Conservation (phyloP, 2,329 filamentous ascomycete genomes). For the Cladosporium cucumerinum region DNA sequence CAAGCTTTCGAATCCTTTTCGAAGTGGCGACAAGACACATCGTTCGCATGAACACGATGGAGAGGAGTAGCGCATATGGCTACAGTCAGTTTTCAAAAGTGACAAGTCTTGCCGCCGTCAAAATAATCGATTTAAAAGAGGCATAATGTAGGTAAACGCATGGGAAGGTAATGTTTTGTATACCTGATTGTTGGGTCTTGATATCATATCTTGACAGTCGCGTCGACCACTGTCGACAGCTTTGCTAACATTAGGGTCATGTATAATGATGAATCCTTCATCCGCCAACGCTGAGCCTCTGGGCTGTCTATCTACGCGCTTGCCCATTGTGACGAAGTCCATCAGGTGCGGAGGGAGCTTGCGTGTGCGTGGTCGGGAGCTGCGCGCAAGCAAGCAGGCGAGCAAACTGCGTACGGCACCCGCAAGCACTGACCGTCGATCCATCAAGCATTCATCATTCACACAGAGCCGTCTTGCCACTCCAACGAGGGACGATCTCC, state of each 20-base stretch:
- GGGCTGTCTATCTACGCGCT: conserved; percentile 14
- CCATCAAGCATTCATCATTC: not conserved
- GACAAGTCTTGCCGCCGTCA: not conserved
- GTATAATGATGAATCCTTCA: not conserved
- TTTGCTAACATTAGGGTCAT: not conserved
- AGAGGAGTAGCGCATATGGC: not conserved
- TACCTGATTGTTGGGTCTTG: not conserved
- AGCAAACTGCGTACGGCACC: not conserved
- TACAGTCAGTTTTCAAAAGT: not conserved
- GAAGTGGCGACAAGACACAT: not conserved
- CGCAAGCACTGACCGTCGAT: not conserved
- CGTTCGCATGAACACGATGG: not conserved
- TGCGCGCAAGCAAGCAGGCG: not conserved
- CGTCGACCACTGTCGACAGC: not conserved
- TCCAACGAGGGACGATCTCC: conserved; percentile 13
- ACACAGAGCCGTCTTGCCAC: not conserved
- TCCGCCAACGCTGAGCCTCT: not conserved
- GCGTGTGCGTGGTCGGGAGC: conserved; percentile 10
- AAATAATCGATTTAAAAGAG: not conserved
- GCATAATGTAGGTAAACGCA: not conserved
- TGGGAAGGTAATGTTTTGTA: not conserved
- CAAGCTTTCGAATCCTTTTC: conserved; percentile 6
- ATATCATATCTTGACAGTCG: conserved; percentile 7
- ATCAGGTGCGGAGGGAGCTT: not conserved
- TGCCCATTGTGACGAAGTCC: conserved; percentile 9